Base-by-base conservation (phyloP, 78 protist species). In the Creolimax fragrantissima region DNA sequence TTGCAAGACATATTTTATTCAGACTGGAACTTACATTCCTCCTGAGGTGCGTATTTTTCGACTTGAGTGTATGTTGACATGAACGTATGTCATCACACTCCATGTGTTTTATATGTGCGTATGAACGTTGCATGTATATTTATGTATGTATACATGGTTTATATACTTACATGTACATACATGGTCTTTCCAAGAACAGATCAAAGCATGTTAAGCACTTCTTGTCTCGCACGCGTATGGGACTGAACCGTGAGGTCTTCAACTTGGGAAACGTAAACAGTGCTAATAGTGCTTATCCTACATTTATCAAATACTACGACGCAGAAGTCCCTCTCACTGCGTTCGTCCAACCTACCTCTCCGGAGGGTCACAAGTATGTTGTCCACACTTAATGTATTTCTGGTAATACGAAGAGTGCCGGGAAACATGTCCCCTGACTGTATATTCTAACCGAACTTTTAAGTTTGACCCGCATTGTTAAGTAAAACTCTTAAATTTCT, bases 241-340 rank as follows among this genome's bases (percentile, higher is more conserved):
- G 86, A 11, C 7, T 83, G 42, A 83, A 83, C 86, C 86, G 86
- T 83, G 86, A 83, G 86, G 5, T 35, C 86, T 83, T 83, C 35
- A 83, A 35, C 86, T 32, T 35, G 7, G 7, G 37, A 41, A 24
- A 24, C 86, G 0, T 6, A 6, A 5, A 39, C 74, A 58, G 74
- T 24, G 24, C 39, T 24, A 58, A 58, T 32, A 17, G 39, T 24
- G 24, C 11, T 17, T 17, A 58, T 24, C 74, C 74, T 32, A 5
- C 7, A 24, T 83, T 5, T 11, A 24, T 83, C 86, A 83, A 83
- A 41, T 83, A 83, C 86, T 83, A 83, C 86, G 86, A 83, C 86
- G 35, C 86, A 24, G 86, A 83, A 41, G 86, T 83, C 44, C 86
- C 86, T 41, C 42, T 83, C 86, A 83, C 86, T 36, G 86, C 86